These are phyloP conservation scores for Aspergillus egyptiacus DNA, from an alignment of 495 filamentous ascomycete genomes.

Conservation along the genomic window DNA sequence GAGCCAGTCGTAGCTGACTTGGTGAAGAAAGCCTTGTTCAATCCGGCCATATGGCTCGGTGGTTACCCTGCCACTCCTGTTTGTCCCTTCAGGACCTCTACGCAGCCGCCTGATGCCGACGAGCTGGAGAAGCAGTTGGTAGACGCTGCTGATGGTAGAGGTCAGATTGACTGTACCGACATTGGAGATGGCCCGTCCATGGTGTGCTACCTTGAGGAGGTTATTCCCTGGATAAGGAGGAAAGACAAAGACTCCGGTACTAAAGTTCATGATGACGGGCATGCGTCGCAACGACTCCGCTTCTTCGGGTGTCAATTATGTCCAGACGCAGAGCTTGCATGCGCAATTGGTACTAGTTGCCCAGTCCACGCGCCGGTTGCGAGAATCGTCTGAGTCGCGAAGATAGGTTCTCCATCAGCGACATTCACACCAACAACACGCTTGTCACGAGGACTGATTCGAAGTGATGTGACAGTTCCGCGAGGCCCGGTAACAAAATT, in stretches of 20 bases:
- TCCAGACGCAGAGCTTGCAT: no score
- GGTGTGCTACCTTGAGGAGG: conserved; percentile 65
- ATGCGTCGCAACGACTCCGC: conserved; percentile 49
- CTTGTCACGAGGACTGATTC: conserved; percentile 14
- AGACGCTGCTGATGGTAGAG: neutral
- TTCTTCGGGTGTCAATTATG: conserved; percentile 41
- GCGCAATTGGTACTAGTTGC: conserved; percentile 59
- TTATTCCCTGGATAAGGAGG: conserved; percentile 46
- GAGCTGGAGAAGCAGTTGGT: conserved; percentile 5
- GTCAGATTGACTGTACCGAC: neutral
- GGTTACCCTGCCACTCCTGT: neutral
- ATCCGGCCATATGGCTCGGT: conserved; percentile 3
- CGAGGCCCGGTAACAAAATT: conserved; percentile 26
- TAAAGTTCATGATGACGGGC: conserved; percentile 72
- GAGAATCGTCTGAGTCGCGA: conserved; percentile 64
- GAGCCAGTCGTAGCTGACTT: conserved; percentile 1
- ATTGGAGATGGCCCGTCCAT: conserved; percentile 29
- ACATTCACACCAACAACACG: conserved; percentile 20
- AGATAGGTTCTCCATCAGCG: conserved; percentile 41
- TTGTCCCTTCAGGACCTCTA: neutral
- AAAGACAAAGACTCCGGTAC: conserved; percentile 69
- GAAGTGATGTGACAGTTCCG: conserved; percentile 22
- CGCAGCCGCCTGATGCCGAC: conserved; percentile 1
- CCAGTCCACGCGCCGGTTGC: conserved; percentile 79
- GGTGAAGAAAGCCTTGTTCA: conserved; percentile 1